These are phyloP conservation scores for Euclidium syriacum DNA, from an alignment of 345 rosid genomes.

Conservation along the genomic window DNA sequence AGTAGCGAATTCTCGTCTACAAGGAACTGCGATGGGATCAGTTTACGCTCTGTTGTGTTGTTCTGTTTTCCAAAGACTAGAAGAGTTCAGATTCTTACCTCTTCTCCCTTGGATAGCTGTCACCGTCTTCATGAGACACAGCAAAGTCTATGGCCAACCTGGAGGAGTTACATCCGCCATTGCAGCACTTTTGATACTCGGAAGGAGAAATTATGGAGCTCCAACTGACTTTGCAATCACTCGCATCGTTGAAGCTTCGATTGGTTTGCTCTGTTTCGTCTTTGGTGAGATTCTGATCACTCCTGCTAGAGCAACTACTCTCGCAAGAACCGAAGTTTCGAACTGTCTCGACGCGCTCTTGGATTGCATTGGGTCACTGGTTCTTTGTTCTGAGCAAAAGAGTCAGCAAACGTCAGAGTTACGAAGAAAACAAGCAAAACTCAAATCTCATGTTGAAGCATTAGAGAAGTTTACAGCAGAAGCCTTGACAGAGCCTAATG, in stretches of 20 bases:
- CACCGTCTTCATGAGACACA: conserved; percentile 52
- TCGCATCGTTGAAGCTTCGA: conserved; percentile 50
- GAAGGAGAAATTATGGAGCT: conserved; percentile 50
- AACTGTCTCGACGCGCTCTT: conserved; percentile 27
- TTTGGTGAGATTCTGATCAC: conserved; percentile 40
- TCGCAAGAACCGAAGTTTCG: conserved; percentile 46
- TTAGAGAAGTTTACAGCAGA: conserved; percentile 39
- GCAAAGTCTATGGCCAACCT: conserved; percentile 60
- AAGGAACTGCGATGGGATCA: conserved; percentile 76
- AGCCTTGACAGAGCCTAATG: conserved; percentile 50
- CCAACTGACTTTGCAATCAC: conserved; percentile 54
- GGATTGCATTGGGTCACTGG: conserved; percentile 27
- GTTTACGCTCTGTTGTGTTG: conserved; percentile 58
- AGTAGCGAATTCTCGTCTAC: conserved; percentile 56
- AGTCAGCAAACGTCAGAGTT: conserved; percentile 25
- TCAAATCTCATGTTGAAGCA: conserved; percentile 28
- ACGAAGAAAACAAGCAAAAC: conserved; percentile 32
- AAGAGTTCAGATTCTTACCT: conserved; percentile 43
- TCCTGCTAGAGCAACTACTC: conserved; percentile 53
- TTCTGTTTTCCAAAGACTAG: conserved; percentile 33
- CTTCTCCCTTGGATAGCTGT: conserved; percentile 61
- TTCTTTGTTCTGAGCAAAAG: conserved; percentile 26
- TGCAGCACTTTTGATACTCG: conserved; percentile 59
- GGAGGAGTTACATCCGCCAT: conserved; percentile 54
- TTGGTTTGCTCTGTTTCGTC: conserved; percentile 53